phyloP scores from a whole-genome alignment of 306 rosid genomes.

The Fragaria nilgerrensis region DNA sequence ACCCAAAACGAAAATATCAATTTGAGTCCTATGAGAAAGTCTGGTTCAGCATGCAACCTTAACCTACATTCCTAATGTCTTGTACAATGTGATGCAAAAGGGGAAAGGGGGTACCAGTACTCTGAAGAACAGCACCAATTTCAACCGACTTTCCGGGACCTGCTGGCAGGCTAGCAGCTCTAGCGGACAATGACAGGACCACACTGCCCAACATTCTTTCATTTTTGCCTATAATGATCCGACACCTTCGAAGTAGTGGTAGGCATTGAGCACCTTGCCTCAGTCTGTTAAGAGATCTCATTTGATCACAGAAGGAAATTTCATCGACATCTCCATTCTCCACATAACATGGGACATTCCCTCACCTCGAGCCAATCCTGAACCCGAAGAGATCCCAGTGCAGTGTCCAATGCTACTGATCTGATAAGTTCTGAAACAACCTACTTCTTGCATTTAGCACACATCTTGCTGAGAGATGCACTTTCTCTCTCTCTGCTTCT shows the following conservation, averaged over 20 bases:
- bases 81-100: not conserved
- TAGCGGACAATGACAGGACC: not conserved
- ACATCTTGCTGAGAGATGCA: slow-evolving; percentile 1
- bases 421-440: not conserved
- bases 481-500: slow-evolving; percentile 2
- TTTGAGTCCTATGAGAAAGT: not conserved
- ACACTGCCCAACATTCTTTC: too few species aligned
- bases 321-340: not conserved
- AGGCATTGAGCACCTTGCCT: not conserved
- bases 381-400: not conserved
- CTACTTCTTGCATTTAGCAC: not conserved
- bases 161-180: not conserved
- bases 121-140: not conserved
- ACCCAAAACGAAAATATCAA: not conserved
- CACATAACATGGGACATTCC: not conserved
- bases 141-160: not conserved
- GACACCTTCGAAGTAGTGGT: not conserved
- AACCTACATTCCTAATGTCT: not conserved
- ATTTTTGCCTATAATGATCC: not conserved
- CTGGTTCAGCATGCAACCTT: not conserved
- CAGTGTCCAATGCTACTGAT: not conserved
- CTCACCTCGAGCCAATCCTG: not conserved
- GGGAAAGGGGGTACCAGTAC: not conserved
- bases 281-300: not conserved
- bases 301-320: not conserved